Evolutionary conservation across 768 basidiomycete genomes (phyloP).

Genomic region (Amanita thiersii): DNA sequence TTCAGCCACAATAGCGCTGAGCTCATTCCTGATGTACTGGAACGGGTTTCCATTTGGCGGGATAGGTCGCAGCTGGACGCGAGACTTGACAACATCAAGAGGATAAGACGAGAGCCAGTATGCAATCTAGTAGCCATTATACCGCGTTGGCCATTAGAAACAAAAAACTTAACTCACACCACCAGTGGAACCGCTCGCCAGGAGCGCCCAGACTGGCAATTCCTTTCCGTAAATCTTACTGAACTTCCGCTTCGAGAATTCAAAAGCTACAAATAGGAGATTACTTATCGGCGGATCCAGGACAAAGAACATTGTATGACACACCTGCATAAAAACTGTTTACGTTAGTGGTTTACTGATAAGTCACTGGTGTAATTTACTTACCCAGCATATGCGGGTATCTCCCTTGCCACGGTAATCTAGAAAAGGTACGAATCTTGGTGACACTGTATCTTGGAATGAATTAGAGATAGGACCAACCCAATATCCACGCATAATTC

Average conservation of each 20-base stretch:
- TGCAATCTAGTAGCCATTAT: constrained; percentile 48
- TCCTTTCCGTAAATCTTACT: constrained; percentile 50
- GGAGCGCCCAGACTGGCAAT: constrained; percentile 77
- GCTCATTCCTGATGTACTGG: constrained; percentile 68
- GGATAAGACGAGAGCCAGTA: constrained; percentile 97
- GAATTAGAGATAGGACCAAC: constrained; percentile 32
- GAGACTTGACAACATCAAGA: constrained; percentile 87
- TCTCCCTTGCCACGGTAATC: constrained; percentile 89
- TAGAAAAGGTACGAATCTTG: constrained; percentile 20
- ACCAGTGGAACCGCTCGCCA: constrained; percentile 77
- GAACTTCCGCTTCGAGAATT: constrained; percentile 81
- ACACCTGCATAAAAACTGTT: constrained; percentile 62
- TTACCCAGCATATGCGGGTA: constrained; percentile 92
- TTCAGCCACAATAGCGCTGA: constrained; percentile 60
- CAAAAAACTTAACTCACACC: constrained; percentile 43
- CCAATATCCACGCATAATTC: constrained; percentile 98
- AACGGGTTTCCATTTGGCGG: constrained; percentile 71
- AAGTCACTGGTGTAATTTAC: constrained; percentile 21
- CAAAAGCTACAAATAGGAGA: constrained; percentile 54
- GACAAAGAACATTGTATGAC: neutral
- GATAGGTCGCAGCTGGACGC: constrained; percentile 68
- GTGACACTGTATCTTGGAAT: neutral
- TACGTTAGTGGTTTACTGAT: neutral
- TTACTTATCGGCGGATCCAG: neutral
- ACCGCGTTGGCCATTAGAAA: constrained; percentile 6